phyloP scores from a whole-genome alignment of 2,329 filamentous ascomycete genomes.

The Cercospora zeina region DNA sequence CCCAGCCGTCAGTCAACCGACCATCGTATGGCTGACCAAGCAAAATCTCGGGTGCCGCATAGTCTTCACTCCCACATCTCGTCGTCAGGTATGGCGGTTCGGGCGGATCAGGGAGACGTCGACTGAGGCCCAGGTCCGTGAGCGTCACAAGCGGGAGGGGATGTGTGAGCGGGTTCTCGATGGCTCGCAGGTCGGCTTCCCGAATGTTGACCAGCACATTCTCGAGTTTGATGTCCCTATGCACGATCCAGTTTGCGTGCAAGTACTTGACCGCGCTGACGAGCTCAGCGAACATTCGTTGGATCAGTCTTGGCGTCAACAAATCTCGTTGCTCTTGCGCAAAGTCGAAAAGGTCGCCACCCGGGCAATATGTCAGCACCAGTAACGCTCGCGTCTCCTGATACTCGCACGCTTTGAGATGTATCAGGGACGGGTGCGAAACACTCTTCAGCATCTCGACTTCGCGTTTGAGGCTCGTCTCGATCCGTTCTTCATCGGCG shows the following conservation, averaged over 20 bases:
- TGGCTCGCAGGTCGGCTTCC: constrained; percentile 60
- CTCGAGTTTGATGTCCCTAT: constrained; percentile 97
- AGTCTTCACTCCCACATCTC: constrained; percentile 93
- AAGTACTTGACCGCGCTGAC: constrained; percentile 83
- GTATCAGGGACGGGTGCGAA: constrained; percentile 84
- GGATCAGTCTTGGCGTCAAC: constrained; percentile 68
- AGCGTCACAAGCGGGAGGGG: constrained; percentile 83
- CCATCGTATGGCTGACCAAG: constrained; percentile 95
- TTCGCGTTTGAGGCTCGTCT: constrained; percentile 91
- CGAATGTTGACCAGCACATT: constrained; percentile 91
- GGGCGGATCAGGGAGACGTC: constrained; percentile 69
- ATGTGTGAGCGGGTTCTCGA: constrained; percentile 69
- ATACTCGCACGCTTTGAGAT: constrained; percentile 87
- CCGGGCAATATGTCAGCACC: constrained; percentile 87
- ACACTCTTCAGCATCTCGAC: constrained; percentile 89
- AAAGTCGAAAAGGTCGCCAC: constrained; percentile 92
- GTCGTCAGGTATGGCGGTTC: constrained; percentile 88
- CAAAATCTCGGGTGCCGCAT: constrained; percentile 92
- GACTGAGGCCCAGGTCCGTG: constrained; percentile 86
- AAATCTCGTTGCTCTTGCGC: constrained; percentile 70
- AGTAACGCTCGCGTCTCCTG: constrained; percentile 79
- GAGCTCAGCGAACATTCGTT: constrained; percentile 86
- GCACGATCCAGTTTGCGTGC: constrained; percentile 82
- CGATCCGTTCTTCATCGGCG: constrained; percentile 87
- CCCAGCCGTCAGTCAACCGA: constrained; percentile 90